These are phyloP conservation scores for Trypanosoma conorhini DNA, from an alignment of 208 protist genomes.

Conservation along the genomic window DNA sequence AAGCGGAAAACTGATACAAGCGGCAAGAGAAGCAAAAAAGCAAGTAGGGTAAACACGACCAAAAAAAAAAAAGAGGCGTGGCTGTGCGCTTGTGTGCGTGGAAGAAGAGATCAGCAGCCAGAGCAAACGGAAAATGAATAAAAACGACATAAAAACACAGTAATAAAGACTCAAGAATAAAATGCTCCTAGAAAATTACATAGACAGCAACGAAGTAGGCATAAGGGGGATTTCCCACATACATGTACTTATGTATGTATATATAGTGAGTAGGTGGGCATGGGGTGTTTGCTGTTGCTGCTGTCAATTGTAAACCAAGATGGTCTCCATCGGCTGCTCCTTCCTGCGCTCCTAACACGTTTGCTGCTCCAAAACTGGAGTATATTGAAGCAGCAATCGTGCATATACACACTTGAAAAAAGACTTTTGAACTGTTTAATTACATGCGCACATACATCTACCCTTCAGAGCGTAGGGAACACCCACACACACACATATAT, in stretches of 20 bases:
- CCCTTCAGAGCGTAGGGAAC: too few species aligned
- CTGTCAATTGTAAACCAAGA: too few species aligned
- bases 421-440: background rate
- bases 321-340: too few species aligned
- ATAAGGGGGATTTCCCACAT: background rate
- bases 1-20: background rate
- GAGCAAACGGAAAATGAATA: conserved; percentile 1
- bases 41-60: background rate
- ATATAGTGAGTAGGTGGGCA: background rate
- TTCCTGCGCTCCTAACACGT: too few species aligned
- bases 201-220: background rate
- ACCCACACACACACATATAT: background rate
- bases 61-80: background rate
- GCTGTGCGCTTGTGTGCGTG: background rate
- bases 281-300: too few species aligned
- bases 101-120: background rate
- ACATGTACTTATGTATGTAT: background rate
- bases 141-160: conserved; percentile 19
- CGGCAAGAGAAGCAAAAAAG: background rate
- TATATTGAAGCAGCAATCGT: too few species aligned
- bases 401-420: background rate
- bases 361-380: too few species aligned
- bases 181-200: background rate
- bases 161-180: too few species aligned
- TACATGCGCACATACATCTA: background rate